Evolutionary conservation across 352 stramenopile species (phyloP).

Genomic region (Pythium insidiosum): DNA sequence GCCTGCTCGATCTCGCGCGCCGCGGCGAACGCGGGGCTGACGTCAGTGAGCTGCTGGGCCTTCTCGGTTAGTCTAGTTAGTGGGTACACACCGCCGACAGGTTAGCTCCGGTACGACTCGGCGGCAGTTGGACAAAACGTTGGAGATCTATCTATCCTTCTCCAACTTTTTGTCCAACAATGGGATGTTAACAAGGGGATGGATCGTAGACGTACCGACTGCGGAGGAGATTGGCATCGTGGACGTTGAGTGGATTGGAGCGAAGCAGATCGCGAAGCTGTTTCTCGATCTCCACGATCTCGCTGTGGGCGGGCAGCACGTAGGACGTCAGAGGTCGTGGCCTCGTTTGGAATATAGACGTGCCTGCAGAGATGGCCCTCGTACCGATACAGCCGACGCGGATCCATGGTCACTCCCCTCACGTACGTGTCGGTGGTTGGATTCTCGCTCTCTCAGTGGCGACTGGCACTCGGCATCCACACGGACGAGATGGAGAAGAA

Average conservation of each 20-base stretch:
- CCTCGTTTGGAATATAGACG: neutral
- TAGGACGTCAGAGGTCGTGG: no score
- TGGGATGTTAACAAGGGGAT: no score
- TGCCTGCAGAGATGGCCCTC: neutral
- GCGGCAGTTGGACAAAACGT: no score
- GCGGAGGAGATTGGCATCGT: constrained; percentile 53
- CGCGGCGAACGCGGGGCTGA: constrained; percentile 43
- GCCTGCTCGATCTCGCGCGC: constrained; percentile 69
- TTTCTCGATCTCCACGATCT: constrained; percentile 65
- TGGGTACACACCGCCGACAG: neutral
- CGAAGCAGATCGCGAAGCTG: constrained; percentile 65
- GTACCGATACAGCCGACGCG: constrained; percentile 29
- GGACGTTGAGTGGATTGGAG: constrained; percentile 47
- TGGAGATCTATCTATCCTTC: no score
- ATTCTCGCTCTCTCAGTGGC: neutral
- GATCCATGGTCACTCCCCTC: constrained; percentile 10
- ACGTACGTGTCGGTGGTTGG: neutral
- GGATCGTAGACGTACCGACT: constrained; percentile 13
- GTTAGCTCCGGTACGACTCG: no score
- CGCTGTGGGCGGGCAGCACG: no score
- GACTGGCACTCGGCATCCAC: no score
- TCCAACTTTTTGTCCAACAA: no score
- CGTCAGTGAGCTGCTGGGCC: constrained; percentile 31
- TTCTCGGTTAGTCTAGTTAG: constrained; percentile 35
- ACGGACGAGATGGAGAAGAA: no score